Percentiles rank a stretch among this genome's conserved stretches.
Evolutionary conservation across 176 grass and related monocot species (phyloP).

Genomic region (Phragmites australis): DNA sequence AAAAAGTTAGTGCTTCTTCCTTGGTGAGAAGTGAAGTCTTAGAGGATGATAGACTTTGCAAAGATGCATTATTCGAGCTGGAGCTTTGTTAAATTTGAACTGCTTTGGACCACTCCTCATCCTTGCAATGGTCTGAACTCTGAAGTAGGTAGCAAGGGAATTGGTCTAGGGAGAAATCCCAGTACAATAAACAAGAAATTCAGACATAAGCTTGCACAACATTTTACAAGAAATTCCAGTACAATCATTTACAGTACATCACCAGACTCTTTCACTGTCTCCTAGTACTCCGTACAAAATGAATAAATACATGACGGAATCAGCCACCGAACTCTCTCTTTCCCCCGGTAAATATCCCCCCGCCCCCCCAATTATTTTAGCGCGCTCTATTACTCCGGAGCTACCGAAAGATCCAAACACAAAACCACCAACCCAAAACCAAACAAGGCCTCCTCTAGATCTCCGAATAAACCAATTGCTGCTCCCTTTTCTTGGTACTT

Average conservation of each 20-base stretch:
- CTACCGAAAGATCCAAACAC: conserved; percentile 24
- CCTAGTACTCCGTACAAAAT: conserved; percentile 21
- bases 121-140: not conserved
- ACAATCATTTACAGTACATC: too few relatives aligned
- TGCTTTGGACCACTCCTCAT: not conserved
- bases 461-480: not conserved
- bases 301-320: conserved; percentile 2
- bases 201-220: not conserved
- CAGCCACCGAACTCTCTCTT: not conserved
- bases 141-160: not conserved
- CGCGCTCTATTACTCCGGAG: not conserved
- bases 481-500: not conserved
- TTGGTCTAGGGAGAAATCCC: not conserved
- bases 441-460: conserved; percentile 3
- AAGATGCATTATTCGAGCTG: not conserved
- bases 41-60: not conserved
- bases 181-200: not conserved
- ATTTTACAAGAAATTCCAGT: too few relatives aligned
- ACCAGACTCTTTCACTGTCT: conserved; percentile 1
- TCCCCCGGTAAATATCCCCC: not conserved
- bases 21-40: not conserved
- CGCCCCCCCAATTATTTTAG: not conserved
- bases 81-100: not conserved
- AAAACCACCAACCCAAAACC: conserved; percentile 17
- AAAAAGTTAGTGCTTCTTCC: too few relatives aligned